Percentiles rank a stretch among this genome's conserved stretches.
phyloP scores from a whole-genome alignment of 148 eudicot genomes.

The Rhododendron ferrugineum region DNA sequence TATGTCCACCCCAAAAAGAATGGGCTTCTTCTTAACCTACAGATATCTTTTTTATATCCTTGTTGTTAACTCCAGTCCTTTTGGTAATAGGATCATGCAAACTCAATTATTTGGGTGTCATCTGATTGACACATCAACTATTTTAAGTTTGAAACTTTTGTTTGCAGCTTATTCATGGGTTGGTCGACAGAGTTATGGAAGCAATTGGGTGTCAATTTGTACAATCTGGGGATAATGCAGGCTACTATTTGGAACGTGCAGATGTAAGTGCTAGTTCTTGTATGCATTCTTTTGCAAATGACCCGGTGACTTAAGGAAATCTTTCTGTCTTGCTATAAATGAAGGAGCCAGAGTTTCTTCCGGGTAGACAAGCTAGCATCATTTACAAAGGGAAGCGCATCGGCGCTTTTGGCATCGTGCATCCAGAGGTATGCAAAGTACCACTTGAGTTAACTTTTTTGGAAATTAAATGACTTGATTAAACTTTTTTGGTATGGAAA shows the following conservation, averaged over 20 bases:
- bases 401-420: slow-evolving; percentile 90
- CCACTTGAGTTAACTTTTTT: not conserved
- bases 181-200: slow-evolving; percentile 90
- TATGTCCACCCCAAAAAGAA: not conserved
- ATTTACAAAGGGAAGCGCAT: slow-evolving; percentile 69
- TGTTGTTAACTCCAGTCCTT: not conserved
- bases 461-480: not conserved
- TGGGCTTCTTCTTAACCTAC: not conserved
- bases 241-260: slow-evolving; percentile 73
- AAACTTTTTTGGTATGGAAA: not conserved
- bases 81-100: not conserved
- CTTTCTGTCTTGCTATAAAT: slow-evolving; percentile 5
- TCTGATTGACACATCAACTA: not conserved
- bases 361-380: slow-evolving; percentile 83
- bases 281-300: not conserved
- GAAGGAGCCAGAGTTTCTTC: slow-evolving; percentile 80
- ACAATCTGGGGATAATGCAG: slow-evolving; percentile 52
- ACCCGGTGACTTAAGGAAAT: not conserved
- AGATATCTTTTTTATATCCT: not conserved
- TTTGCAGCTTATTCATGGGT: slow-evolving; percentile 80
- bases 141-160: not conserved
- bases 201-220: slow-evolving; percentile 68
- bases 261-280: slow-evolving; percentile 40
- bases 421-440: slow-evolving; percentile 67
- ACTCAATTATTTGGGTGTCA: not conserved